phyloP scores from a whole-genome alignment of 768 basidiomycete species.

The Trichaptum fuscoviolaceum region DNA sequence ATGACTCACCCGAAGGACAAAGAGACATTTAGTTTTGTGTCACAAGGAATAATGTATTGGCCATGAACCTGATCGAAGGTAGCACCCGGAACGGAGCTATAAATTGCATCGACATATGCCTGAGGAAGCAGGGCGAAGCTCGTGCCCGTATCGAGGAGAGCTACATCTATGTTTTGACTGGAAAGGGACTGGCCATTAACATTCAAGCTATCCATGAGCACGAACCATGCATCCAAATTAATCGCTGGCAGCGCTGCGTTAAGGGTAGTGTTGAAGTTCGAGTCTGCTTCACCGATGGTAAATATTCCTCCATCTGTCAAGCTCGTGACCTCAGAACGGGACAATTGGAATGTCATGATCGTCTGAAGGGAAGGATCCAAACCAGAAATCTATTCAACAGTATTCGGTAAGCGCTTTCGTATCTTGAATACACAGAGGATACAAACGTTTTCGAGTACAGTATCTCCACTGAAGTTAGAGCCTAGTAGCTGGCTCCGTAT shows the following conservation, averaged over 20 bases:
- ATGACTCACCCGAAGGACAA: slow-evolving; percentile 25
- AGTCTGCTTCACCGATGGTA: slow-evolving; percentile 9
- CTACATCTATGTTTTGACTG: slow-evolving; percentile 11
- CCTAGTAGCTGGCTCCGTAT: neutral
- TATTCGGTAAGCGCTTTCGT: neutral
- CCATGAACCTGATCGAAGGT: slow-evolving; percentile 16
- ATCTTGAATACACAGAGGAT: neutral
- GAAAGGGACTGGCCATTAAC: slow-evolving; percentile 7
- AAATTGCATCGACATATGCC: slow-evolving; percentile 24
- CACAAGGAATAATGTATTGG: slow-evolving; percentile 27
- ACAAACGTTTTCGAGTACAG: neutral
- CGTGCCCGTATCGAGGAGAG: slow-evolving; percentile 14
- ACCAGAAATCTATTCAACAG: neutral
- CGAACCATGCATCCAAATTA: slow-evolving; percentile 1
- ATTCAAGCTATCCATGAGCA: slow-evolving; percentile 7
- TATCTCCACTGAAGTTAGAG: neutral
- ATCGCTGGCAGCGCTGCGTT: slow-evolving; percentile 14
- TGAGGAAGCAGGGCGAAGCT: slow-evolving; percentile 19
- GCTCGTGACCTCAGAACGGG: slow-evolving; percentile 12
- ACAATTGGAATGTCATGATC: slow-evolving; percentile 15
- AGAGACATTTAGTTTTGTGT: slow-evolving; percentile 19
- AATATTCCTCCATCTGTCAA: slow-evolving; percentile 15
- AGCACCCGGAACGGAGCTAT: slow-evolving; percentile 24
- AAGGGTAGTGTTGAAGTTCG: neutral
- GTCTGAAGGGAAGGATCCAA: slow-evolving; percentile 5